Base-by-base conservation (phyloP, 805 yeast species). In the Schwanniomyces pseudopolymorphus region DNA sequence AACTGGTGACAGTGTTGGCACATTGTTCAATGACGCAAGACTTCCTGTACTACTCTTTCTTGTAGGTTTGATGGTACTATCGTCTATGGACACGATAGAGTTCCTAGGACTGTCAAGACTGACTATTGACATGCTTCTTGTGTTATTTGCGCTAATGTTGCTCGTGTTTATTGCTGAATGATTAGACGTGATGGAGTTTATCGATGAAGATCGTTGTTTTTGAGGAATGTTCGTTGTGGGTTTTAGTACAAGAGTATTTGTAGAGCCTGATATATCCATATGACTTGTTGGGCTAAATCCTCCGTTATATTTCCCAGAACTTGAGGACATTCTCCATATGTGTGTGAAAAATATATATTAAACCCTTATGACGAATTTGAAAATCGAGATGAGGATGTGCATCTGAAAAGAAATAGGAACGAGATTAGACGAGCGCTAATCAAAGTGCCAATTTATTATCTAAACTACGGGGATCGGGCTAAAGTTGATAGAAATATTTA, bases 91-190 rank as follows among this genome's bases (percentile, higher is more conserved):
- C 4, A 67, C 70, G 13, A 72, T 70, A 22, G 72, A 67, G 50
- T 72, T 72, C 35, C 75, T 57, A 3, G 75, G 74, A 52, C 68
- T 63, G 39, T 67, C 76, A 41, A 70, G 47, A 52, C 71, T 64
- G 16, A 63, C 66, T 10, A 70, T 61, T 11, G 72, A 66, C 62
- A 69, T 59, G 50, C 72, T 64, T 36, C 75, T 52, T 19, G 57
- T 55, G 27, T 60, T 58, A 26, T 54, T 57, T 40, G 60, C 55
- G 9, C 53, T 51, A 4, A 51, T 44, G n/a, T 26, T 25, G 25
- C 33, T 22, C 7, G 42, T 31, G 27, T 39, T 45, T 17, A 43
- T 46, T 19, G 49, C 42, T 3, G 64, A 60, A 22, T 60, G 66
- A 33, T 54, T 56, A 13, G 70, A 65, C 9, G 60, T 50, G 13